Evolutionary conservation across 352 stramenopile genomes (phyloP).

Genomic region (Pythium phragmiticola): DNA sequence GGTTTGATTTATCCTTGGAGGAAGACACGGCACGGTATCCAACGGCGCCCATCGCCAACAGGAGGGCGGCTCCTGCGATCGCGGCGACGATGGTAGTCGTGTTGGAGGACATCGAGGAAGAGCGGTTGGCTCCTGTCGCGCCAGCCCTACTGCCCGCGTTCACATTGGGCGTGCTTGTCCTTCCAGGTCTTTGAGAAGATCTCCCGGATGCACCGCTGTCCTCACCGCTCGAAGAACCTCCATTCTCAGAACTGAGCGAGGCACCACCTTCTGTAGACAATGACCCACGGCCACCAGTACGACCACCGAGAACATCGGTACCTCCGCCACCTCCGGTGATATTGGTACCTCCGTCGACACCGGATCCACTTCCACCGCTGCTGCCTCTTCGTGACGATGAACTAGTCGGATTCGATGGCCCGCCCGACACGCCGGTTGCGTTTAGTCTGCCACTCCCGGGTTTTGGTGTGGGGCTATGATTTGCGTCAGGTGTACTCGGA

Average conservation of each 20-base stretch:
- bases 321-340: no score
- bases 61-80: neutral
- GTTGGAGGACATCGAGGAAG: neutral
- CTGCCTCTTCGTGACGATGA: no score
- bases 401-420: no score
- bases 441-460: no score
- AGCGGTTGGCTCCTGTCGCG: neutral
- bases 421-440: no score
- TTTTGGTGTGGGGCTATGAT: no score
- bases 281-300: no score
- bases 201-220: neutral
- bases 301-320: no score
- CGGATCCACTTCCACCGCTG: no score
- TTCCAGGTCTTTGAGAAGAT: neutral
- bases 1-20: neutral
- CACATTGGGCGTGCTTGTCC: neutral
- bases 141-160: neutral
- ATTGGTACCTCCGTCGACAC: no score
- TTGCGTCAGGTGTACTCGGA: no score
- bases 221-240: neutral
- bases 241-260: neutral
- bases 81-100: neutral
- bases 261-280: no score
- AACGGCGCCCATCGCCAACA: neutral
- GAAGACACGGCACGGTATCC: neutral